A percentile compares a stretch with the other conserved stretches of the same genome.
These are phyloP conservation scores for Gardenia jasminoides DNA, from an alignment of 257 asterid genomes.

Conservation along the genomic window DNA sequence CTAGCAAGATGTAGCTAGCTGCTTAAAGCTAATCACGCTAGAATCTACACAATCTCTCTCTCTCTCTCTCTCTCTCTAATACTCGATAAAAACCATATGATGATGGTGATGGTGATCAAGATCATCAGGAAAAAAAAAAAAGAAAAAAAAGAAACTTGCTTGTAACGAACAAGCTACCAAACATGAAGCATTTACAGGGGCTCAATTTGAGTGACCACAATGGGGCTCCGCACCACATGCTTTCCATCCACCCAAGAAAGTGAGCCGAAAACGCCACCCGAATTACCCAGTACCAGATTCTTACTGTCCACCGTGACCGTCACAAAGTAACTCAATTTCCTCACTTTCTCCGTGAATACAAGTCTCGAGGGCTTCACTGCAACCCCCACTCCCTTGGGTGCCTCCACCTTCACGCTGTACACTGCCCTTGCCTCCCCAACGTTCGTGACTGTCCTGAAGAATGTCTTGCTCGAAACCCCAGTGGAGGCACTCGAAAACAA, in stretches of 20 bases:
- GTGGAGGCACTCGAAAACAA: slow-evolving; percentile 48
- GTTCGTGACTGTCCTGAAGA: slow-evolving; percentile 73
- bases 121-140: too few species aligned
- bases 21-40: not conserved
- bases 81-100: not conserved
- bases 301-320: slow-evolving; percentile 53
- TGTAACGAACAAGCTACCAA: too few species aligned
- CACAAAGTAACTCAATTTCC: slow-evolving; percentile 66
- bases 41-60: not conserved
- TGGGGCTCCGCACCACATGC: slow-evolving; percentile 85
- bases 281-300: slow-evolving; percentile 59
- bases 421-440: slow-evolving; percentile 63
- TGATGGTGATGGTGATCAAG: too few species aligned
- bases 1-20: not conserved
- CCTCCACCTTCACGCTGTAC: slow-evolving; percentile 51
- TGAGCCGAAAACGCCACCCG: slow-evolving; percentile 86
- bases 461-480: slow-evolving; percentile 59
- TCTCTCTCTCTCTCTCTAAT: not conserved
- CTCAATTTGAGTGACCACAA: slow-evolving; percentile 72
- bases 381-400: slow-evolving; percentile 75
- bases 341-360: slow-evolving; percentile 55
- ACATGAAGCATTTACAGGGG: slow-evolving; percentile 47
- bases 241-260: slow-evolving; percentile 85
- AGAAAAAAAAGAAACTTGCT: too few species aligned
- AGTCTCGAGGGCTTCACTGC: slow-evolving; percentile 70